Evolutionary conservation across 208 protist genomes (phyloP).

Genomic region (Acanthamoeba royreba): DNA sequence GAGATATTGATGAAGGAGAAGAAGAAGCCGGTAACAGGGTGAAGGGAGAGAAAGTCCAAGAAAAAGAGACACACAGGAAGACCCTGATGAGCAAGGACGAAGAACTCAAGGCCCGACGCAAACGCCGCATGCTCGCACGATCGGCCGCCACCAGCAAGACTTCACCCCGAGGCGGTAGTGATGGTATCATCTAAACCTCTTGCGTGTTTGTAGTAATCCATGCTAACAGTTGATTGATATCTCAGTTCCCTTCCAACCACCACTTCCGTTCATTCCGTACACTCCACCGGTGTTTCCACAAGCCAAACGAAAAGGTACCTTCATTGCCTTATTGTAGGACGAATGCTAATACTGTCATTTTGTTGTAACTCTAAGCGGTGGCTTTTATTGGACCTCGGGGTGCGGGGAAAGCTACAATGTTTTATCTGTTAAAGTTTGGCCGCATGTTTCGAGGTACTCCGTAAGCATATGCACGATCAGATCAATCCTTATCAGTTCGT

Average conservation of each 20-base stretch:
- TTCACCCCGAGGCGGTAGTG: neutral
- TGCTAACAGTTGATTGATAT: neutral
- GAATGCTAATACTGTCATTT: neutral
- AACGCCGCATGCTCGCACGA: neutral
- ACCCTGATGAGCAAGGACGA: neutral
- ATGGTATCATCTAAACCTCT: too few species aligned
- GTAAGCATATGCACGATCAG: too few species aligned
- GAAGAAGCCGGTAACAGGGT: neutral
- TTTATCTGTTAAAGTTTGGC: constrained; percentile 35
- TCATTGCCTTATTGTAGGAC: neutral
- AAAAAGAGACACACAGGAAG: neutral
- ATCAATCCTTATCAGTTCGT: too few species aligned
- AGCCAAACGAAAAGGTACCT: neutral
- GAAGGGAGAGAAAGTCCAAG: neutral
- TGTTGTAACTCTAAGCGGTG: neutral
- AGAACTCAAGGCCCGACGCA: neutral
- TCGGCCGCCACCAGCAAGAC: neutral
- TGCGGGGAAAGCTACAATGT: neutral
- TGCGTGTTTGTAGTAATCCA: too few species aligned
- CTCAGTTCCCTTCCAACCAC: neutral
- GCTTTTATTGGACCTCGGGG: constrained; percentile 25
- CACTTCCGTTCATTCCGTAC: neutral
- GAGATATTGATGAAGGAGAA: neutral
- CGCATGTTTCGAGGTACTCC: constrained; percentile 18
- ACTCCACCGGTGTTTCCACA: neutral